A percentile compares a stretch with the other conserved stretches of the same genome.
Conservation (phyloP, 73 alveolate species). For the Paramecium sonneborni region DNA sequence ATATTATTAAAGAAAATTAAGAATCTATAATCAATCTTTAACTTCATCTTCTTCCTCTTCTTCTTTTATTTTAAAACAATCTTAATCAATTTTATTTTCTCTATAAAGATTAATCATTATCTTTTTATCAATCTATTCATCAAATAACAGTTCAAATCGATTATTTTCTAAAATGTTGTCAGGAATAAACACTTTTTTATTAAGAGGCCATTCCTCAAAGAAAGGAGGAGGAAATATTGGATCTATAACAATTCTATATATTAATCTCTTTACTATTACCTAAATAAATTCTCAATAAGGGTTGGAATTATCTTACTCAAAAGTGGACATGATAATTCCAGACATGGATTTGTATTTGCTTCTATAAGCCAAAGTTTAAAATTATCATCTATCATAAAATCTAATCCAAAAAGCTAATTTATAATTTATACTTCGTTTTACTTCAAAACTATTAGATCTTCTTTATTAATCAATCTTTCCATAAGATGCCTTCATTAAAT, state of each 20-base stretch:
- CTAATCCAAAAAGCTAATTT: slow-evolving; percentile 56
- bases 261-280: neutral
- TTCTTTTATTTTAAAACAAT: slow-evolving; percentile 46
- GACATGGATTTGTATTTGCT: slow-evolving; percentile 59
- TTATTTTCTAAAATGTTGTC: slow-evolving; percentile 53
- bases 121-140: slow-evolving; percentile 47
- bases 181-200: slow-evolving; percentile 53
- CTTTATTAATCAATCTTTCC: slow-evolving; percentile 59
- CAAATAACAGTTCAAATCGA: slow-evolving; percentile 61
- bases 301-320: slow-evolving; percentile 56
- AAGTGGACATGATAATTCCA: slow-evolving; percentile 62
- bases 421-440: neutral
- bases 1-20: neutral
- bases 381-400: slow-evolving; percentile 66
- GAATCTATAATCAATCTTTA: neutral
- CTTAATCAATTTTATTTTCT: slow-evolving; percentile 47
- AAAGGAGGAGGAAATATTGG: slow-evolving; percentile 67
- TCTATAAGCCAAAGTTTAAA: slow-evolving; percentile 56
- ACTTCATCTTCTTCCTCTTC: slow-evolving; percentile 63
- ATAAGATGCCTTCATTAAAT: slow-evolving; percentile 70
- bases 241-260: slow-evolving; percentile 53
- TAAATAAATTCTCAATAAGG: slow-evolving; percentile 54
- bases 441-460: slow-evolving; percentile 61
- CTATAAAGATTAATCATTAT: slow-evolving; percentile 38
- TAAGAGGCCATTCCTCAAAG: slow-evolving; percentile 54